Base-by-base conservation (phyloP, 148 eudicot species). In the Suaeda aralocaspica region DNA sequence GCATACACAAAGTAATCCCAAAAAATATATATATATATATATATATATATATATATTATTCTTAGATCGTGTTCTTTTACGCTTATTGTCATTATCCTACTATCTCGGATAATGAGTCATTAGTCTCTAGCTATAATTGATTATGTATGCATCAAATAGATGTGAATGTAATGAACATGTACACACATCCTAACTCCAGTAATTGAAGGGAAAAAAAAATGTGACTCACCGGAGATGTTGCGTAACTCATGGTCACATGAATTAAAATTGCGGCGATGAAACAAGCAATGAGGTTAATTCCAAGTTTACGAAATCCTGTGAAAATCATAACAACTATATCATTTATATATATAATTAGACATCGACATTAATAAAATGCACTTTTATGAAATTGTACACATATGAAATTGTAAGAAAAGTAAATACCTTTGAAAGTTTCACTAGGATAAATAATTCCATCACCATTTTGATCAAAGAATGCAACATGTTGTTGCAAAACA, bases 401-500 rank as follows among this genome's bases (percentile, higher is more conserved):
- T 31, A 62, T 15, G 0, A 6, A 59, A 46, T 46, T 46, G 50
- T 5, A 46, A 46, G 50, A 46, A 46, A 46, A 12, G 12, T 12
- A 7, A n/a, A n/a, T 71, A 76, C 90, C 87, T 74, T 49, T 76
- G 39, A 59, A 86, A 3, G 88, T 82, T 64, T 84, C 90, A 48
- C 59, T 52, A 15, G 88, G 90, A 68, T 84, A 84, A 71, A 84
- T 72, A 60, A 87, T 82, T 25, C 84, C 88, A 55, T 84, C 84
- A 36, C 74, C 77, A 59, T 87, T 79, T 59, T 56, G 83, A 74
- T 87, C 88, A 31, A 87, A 87, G 75, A 87, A 87, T 59, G 90
- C 88, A 1, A 69, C 77, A 31, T 87, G 90, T 67, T 87, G 90
- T 70, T 87, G 90, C 51, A 87, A 66, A 22, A 84, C 88, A 4